Conservation (phyloP, 345 rosid species). For the Sisymbrium altissimum region DNA sequence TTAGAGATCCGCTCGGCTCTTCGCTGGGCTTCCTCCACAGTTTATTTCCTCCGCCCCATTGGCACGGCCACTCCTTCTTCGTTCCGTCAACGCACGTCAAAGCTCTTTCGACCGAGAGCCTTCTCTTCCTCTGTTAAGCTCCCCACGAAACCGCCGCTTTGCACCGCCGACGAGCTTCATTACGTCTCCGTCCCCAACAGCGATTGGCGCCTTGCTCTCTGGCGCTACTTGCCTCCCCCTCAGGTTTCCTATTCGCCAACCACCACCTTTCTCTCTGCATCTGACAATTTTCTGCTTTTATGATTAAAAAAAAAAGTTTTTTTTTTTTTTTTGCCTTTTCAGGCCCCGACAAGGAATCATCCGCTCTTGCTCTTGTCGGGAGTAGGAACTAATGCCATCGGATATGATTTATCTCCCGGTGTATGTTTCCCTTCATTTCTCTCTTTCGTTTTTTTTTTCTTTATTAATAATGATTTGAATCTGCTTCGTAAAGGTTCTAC, state of each 20-base stretch:
- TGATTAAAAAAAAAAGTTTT: not conserved
- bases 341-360: constrained; percentile 82
- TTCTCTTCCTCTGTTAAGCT: constrained; percentile 35
- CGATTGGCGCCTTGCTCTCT: constrained; percentile 91
- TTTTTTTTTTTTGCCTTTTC: not conserved
- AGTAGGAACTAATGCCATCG: constrained; percentile 93
- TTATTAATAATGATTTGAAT: not conserved
- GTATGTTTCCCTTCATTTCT: constrained; percentile 34
- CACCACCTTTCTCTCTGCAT: not conserved
- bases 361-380: constrained; percentile 90
- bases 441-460: not conserved
- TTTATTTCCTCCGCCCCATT: constrained; percentile 18
- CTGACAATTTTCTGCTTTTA: not conserved
- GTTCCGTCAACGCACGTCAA: constrained; percentile 4
- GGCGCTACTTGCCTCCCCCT: constrained; percentile 70
- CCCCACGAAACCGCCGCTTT: constrained; percentile 60
- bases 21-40: constrained; percentile 42
- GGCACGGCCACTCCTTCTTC: constrained; percentile 13
- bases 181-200: constrained; percentile 60
- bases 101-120: constrained; percentile 23
- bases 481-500: not conserved
- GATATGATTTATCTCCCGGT: constrained; percentile 86
- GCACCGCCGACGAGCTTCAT: constrained; percentile 97
- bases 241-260: constrained; percentile 31
- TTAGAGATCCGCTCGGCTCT: constrained; percentile 53